Base-by-base conservation (phyloP, 495 filamentous ascomycete species). In the Evernia prunastri region DNA sequence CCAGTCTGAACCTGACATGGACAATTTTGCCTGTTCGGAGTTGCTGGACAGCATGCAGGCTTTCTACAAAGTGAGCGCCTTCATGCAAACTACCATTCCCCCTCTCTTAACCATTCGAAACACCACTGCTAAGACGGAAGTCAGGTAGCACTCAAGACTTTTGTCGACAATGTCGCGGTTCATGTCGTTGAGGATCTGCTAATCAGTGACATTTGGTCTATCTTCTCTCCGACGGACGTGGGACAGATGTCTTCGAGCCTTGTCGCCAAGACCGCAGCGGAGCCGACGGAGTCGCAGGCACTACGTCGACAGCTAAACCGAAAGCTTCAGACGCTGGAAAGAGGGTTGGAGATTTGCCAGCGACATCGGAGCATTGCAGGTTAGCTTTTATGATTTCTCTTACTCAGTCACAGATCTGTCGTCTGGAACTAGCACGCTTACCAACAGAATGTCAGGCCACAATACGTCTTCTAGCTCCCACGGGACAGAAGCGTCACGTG, bases 21-120 rank as follows among this genome's bases (percentile, higher is more conserved):
- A 75, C n/a, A 72, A 68, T 10, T 73, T 71, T 36, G 76, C 78
- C 12, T 80, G 77, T 17, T 72, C 72, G 12, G 77, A 82, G 58
- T 77, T 78, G 17, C 61, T 80, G 3, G 78, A 82, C 60, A 76
- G 74, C 60, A 74, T 84, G 70, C 63, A 73, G 33, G 79, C 81
- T 12, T 84, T 78, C 62, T 83, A 84, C 60, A 76, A 79, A 71
- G 81, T 79, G 35, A 60, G 58, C 9, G 3, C 45, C 45, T 27
- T 51, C 23, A 23, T 60, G 49, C 11, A 13, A 27, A 11, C 3
- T 7, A 27, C 45, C 45, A 13, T 27, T 23, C 45, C 10, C 4
- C 10, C 11, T 4, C 43, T 45, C 4, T 9, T 29, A 23, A 23
- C 15, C 23, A 51, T 23, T 51, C 23, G 2, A 23, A 9, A 45